Base-by-base conservation (phyloP, 2,329 filamentous ascomycete species). In the Cladophialophora immunda region DNA sequence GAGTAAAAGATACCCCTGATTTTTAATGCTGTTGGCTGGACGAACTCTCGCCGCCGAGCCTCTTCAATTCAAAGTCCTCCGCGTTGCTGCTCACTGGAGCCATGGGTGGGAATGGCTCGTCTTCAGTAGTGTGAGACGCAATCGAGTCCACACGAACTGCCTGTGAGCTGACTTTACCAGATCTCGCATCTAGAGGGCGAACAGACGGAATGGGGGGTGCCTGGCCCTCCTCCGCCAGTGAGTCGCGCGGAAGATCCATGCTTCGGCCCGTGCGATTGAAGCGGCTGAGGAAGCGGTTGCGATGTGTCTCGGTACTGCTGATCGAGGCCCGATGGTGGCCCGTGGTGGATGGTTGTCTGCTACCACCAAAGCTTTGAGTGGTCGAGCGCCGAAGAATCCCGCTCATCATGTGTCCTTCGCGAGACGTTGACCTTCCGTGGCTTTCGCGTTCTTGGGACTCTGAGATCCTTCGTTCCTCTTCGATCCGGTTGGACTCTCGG, bases 201-300 rank as follows among this genome's bases (percentile, higher is more conserved):
- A n/a, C 27, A 13, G 27, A 32, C 22, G 17, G 29, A 17, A 71
- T 36, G 29, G 67, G 63, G 3, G 66, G 63, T n/a, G 68, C 70
- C 11, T 69, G 54, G 13, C 69, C 69, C 61, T 71, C 69, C 30
- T 72, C 71, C 17, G 66, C 66, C 3, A 71, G 52, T 15, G 69
- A 70, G n/a, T 72, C 70, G 27, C 68, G 64, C 17, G 62, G 65
- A 19, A 53, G 57, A 38, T 72, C 71, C 4, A 64, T 57, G 41
- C 65, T 68, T 54, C 59, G 59, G 27, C 41, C 58, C 27, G 54
- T 17, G n/a, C 76, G 77, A 34, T 75, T 72, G 2, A 75, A 73
- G n/a, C 86, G 83, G 38, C 83, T 79, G 76, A 91, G 87, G 79
- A 90, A 90, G 2, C 88, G 83, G 69, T 89, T 89, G 6, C 85